These are phyloP conservation scores for Talinum fruticosum DNA, from an alignment of 148 eudicot species.

Conservation along the genomic window DNA sequence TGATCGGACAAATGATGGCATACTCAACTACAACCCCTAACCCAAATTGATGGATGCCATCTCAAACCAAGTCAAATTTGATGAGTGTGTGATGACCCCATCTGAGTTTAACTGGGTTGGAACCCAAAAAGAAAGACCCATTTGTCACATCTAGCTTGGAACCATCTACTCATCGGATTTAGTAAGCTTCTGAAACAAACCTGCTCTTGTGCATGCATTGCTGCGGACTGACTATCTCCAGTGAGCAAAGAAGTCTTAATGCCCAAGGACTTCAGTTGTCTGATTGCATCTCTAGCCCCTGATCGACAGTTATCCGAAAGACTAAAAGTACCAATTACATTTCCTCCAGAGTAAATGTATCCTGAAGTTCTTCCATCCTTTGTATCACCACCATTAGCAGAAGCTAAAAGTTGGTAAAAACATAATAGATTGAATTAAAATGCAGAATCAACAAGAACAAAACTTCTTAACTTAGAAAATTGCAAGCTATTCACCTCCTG, in stretches of 20 bases:
- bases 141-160: not conserved
- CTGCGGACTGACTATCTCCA: constrained; percentile 77
- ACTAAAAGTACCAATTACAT: constrained; percentile 56
- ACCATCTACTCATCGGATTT: no score
- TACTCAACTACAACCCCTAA: not conserved
- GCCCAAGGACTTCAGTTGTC: constrained; percentile 70
- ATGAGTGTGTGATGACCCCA: not conserved
- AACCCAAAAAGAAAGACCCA: not conserved
- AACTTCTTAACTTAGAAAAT: not conserved
- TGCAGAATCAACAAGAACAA: not conserved
- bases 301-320: constrained; percentile 80
- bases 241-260: constrained; percentile 81
- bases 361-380: constrained; percentile 62
- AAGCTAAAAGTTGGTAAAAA: constrained; percentile 34
- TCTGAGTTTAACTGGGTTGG: not conserved
- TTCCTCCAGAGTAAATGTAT: constrained; percentile 53
- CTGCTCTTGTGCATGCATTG: constrained; percentile 71
- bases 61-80: not conserved
- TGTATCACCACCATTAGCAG: constrained; percentile 32
- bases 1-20: not conserved
- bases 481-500: constrained; percentile 35
- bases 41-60: not conserved
- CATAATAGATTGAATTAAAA: not conserved
- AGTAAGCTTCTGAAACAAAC: constrained; percentile 20
- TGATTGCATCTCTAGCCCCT: constrained; percentile 71